phyloP scores from a whole-genome alignment of 352 stramenopile species.

The Vaucheria bursata region DNA sequence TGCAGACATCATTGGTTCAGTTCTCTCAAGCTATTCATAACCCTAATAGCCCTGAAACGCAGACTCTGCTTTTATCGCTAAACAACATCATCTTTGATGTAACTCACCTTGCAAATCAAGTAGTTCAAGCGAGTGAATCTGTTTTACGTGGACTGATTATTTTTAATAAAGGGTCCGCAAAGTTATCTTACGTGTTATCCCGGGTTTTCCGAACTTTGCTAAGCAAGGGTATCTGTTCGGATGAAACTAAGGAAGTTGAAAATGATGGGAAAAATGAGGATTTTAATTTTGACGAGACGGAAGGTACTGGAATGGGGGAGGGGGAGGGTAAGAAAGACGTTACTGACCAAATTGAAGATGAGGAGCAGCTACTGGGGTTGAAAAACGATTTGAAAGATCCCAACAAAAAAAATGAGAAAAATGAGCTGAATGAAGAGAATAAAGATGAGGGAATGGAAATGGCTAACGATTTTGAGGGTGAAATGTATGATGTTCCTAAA shows the following conservation, averaged over 20 bases:
- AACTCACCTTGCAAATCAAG: slow-evolving; percentile 20
- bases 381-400: slow-evolving; percentile 79
- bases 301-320: slow-evolving; percentile 99
- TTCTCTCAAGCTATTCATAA: slow-evolving; percentile 17
- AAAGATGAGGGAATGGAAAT: slow-evolving; percentile 98
- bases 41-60: no score
- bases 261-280: slow-evolving; percentile 58
- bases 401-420: slow-evolving; percentile 63
- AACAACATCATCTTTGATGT: neutral
- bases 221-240: slow-evolving; percentile 71
- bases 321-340: slow-evolving; percentile 97
- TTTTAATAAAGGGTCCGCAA: slow-evolving; percentile 74
- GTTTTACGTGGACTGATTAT: slow-evolving; percentile 51
- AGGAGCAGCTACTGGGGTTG: slow-evolving; percentile 97
- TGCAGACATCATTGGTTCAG: neutral
- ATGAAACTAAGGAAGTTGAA: slow-evolving; percentile 78
- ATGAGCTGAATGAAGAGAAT: slow-evolving; percentile 73
- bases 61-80: no score
- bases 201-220: slow-evolving; percentile 91
- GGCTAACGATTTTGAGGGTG: slow-evolving; percentile 99
- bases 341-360: slow-evolving; percentile 97
- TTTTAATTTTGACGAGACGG: slow-evolving; percentile 89
- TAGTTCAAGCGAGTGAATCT: slow-evolving; percentile 6
- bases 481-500: slow-evolving; percentile 85
- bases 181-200: slow-evolving; percentile 86